Conservation (phyloP, 768 basidiomycete genomes). For the Trametopsis cervina region DNA sequence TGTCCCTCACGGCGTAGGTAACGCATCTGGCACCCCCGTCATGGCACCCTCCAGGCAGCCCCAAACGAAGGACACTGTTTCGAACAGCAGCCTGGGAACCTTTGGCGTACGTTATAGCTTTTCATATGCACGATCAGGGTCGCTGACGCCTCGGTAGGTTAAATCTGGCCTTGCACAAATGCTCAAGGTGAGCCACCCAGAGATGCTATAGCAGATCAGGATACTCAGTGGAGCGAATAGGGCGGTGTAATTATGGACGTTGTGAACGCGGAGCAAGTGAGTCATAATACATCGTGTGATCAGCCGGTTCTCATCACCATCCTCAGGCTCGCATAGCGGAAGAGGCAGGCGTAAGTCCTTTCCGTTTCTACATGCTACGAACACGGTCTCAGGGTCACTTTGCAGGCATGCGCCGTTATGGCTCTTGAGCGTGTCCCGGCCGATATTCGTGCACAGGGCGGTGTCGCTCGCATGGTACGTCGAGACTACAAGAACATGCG, state of each 20-base stretch:
- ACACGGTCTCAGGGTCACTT: background rate
- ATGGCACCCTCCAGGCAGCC: constrained; percentile 49
- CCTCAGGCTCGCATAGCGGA: constrained; percentile 89
- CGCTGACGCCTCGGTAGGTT: constrained; percentile 41
- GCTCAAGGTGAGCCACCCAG: constrained; percentile 89
- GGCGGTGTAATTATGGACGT: constrained; percentile 97
- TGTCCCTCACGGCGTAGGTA: constrained; percentile 29
- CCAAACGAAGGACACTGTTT: constrained; percentile 40
- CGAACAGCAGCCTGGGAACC: constrained; percentile 57
- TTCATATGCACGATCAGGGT: constrained; percentile 5
- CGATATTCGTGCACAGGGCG: constrained; percentile 86
- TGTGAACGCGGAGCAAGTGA: constrained; percentile 63
- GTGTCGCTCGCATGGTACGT: constrained; percentile 92
- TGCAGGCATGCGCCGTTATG: constrained; percentile 89
- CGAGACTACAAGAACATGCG: constrained; percentile 10
- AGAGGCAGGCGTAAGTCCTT: constrained; percentile 58
- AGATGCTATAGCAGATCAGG: constrained; percentile 15
- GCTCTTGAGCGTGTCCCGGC: constrained; percentile 92
- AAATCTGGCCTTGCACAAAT: constrained; percentile 95
- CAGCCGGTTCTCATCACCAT: constrained; percentile 6
- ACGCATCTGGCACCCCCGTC: constrained; percentile 32
- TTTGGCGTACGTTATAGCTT: constrained; percentile 46
- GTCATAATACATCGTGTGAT: constrained; percentile 8
- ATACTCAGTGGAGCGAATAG: constrained; percentile 27
- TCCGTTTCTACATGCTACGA: background rate